phyloP scores from a whole-genome alignment of 1,284 basidiomycete species.

The Cutaneotrichosporon sp. region DNA sequence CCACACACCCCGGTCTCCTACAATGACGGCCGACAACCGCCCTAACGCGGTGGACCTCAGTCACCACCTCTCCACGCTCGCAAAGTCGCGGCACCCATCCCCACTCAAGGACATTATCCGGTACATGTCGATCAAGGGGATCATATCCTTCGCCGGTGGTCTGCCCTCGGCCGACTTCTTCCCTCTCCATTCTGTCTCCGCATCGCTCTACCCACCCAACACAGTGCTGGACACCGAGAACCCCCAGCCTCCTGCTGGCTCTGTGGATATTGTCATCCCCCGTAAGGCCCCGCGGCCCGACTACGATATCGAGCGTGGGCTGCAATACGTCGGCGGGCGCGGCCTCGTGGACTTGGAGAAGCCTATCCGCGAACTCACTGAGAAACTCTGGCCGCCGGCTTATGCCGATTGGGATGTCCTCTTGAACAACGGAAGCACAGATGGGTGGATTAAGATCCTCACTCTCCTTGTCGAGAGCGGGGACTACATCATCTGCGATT shows the following conservation, averaged over 20 bases:
- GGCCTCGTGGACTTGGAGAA: slow-evolving; percentile 24
- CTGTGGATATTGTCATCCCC: slow-evolving; percentile 57
- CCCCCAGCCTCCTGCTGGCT: slow-evolving; percentile 47
- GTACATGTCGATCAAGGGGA: slow-evolving; percentile 25
- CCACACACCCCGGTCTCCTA: neutral
- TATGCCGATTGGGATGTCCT: slow-evolving; percentile 60
- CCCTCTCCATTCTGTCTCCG: slow-evolving; percentile 37
- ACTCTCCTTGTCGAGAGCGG: slow-evolving; percentile 64
- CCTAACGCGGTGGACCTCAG: slow-evolving; percentile 52
- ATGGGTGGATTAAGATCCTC: slow-evolving; percentile 52
- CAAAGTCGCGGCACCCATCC: slow-evolving; percentile 54
- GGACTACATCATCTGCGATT: slow-evolving; percentile 61
- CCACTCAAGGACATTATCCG: slow-evolving; percentile 56
- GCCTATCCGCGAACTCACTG: slow-evolving; percentile 53
- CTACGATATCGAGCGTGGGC: slow-evolving; percentile 53
- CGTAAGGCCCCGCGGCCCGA: slow-evolving; percentile 32
- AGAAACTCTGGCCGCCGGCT: slow-evolving; percentile 59
- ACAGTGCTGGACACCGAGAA: slow-evolving; percentile 49
- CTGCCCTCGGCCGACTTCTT: slow-evolving; percentile 44
- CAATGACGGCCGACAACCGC: neutral
- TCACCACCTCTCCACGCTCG: slow-evolving; percentile 57
- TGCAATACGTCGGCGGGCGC: slow-evolving; percentile 60
- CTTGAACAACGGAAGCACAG: slow-evolving; percentile 67
- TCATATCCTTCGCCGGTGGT: slow-evolving; percentile 35
- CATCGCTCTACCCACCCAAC: slow-evolving; percentile 24